Base-by-base conservation (phyloP, 495 filamentous ascomycete genomes). In the Annulohypoxylon maeteangense region DNA sequence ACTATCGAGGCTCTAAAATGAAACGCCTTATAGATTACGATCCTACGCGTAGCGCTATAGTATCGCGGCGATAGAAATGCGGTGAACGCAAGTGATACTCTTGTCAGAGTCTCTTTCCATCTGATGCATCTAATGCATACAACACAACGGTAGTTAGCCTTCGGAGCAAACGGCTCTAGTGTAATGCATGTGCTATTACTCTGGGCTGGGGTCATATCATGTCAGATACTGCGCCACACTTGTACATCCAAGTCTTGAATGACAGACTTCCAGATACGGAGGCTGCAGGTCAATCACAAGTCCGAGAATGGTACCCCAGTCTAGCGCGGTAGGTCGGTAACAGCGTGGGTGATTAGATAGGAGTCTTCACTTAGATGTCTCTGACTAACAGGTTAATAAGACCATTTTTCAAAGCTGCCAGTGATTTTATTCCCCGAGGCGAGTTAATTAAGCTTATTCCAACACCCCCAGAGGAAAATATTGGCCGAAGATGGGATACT, bases 201-300 rank as follows among this genome's bases (percentile, higher is more conserved):
- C 20, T 27, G 44, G 6, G 11, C 55, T 20, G 23, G 55, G 36
- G 34, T 54, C 50, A 34, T 54, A 34, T 54, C 25, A 34, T 54
- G 50, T 54, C 50, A 54, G 50, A 54, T 10, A 18, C 34, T 58
- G 55, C 23, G 55, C 55, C 55, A 14, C 55, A 44, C 12, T 22
- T 27, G 32, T 36, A 31, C 61, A 23, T 14, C 7, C 11, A 31
- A 20, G 18, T 23, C 25, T 25, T 45, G 4, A 53, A 23, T 31
- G 14, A 22, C 34, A 40, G 22, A 25, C 34, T 53, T 53, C 36
- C 42, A 34, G 50, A 65, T 32, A 65, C 27, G 50, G 62, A 45
- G 29, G 23, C 14, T 65, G 38, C 27, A 56, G 11, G 45, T 34
- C 7, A 53, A 51, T 3, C n/a, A 20, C n/a, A 62, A 27, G 7